phyloP scores from a whole-genome alignment of 1,284 basidiomycete genomes.

The Earliella scabrosa region DNA sequence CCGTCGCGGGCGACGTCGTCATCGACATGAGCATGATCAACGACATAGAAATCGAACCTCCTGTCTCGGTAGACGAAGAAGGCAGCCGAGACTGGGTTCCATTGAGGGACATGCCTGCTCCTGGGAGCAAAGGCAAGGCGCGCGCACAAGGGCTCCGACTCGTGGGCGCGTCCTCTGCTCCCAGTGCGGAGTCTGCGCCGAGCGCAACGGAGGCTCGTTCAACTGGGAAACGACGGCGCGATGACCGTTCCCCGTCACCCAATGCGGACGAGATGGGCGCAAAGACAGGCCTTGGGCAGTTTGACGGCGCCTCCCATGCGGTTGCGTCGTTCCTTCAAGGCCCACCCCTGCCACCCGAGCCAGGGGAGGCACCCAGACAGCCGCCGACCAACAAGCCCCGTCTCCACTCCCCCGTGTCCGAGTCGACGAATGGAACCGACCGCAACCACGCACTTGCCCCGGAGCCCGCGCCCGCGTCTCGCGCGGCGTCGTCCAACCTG shows the following conservation, averaged over 20 bases:
- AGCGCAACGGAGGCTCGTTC: too few relatives aligned
- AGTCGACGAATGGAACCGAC: neutral
- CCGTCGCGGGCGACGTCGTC: conserved; percentile 83
- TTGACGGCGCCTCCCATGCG: conserved; percentile 54
- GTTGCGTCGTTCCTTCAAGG: conserved; percentile 62
- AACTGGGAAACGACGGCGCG: conserved; percentile 53
- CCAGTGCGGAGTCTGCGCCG: neutral
- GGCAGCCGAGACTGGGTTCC: conserved; percentile 53
- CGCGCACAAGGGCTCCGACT: conserved; percentile 23
- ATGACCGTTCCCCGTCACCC: conserved; percentile 46
- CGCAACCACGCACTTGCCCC: neutral
- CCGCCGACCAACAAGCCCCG: conserved; percentile 51
- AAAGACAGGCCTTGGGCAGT: conserved; percentile 39
- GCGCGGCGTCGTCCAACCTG: neutral
- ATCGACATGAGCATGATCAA: conserved; percentile 75
- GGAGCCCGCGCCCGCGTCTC: neutral
- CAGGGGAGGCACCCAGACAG: conserved; percentile 33
- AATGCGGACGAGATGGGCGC: neutral
- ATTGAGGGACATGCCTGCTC: conserved; percentile 53
- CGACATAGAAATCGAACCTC: conserved; percentile 69
- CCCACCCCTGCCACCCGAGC: conserved; percentile 36
- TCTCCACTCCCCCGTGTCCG: conserved; percentile 35
- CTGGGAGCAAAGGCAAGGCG: conserved; percentile 59
- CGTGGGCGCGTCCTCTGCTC: neutral
- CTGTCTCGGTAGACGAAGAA: conserved; percentile 37